These are phyloP conservation scores for Yamadazyma atlantica DNA, from an alignment of 1,139 yeast genomes.

Conservation along the genomic window DNA sequence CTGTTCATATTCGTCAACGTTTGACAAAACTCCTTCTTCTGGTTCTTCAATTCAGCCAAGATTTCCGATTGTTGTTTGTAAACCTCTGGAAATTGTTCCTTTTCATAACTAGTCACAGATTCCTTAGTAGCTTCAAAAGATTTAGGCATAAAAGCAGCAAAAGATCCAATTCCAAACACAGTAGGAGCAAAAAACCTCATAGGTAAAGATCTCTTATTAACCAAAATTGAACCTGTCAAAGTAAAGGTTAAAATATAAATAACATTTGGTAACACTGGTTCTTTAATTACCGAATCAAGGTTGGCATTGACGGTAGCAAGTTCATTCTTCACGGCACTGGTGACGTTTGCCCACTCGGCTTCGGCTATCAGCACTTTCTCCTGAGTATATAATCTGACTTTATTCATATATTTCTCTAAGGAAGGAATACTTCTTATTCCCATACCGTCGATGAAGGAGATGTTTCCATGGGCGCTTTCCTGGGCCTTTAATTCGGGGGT, in stretches of 20 bases:
- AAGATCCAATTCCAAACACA: slow-evolving; percentile 45
- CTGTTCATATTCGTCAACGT: slow-evolving; percentile 14
- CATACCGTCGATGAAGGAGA: slow-evolving; percentile 52
- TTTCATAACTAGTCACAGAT: slow-evolving; percentile 59
- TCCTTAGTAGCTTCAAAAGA: slow-evolving; percentile 25
- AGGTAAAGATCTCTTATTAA: slow-evolving; percentile 45
- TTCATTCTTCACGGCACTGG: slow-evolving; percentile 47
- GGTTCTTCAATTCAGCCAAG: slow-evolving; percentile 11
- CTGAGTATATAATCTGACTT: slow-evolving; percentile 35
- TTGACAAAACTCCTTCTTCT: slow-evolving; percentile 14
- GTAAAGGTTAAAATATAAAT: slow-evolving; percentile 56
- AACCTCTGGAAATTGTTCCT: slow-evolving; percentile 44
- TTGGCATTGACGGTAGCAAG: slow-evolving; percentile 23
- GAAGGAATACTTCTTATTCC: slow-evolving; percentile 48
- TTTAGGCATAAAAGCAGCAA: slow-evolving; percentile 38
- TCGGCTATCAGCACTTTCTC: slow-evolving; percentile 35
- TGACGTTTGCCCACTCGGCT: slow-evolving; percentile 47
- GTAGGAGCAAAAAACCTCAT: slow-evolving; percentile 52
- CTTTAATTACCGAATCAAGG: slow-evolving; percentile 28
- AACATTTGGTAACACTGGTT: slow-evolving; percentile 53
- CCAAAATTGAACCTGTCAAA: slow-evolving; percentile 56
- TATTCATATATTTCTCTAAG: slow-evolving; percentile 41
- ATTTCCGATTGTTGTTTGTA: slow-evolving; percentile 20
- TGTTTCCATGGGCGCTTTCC: slow-evolving; percentile 41
- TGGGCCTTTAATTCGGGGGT: slow-evolving; percentile 32